Conservation (phyloP, 139 green algal species). For the Pseudopediastrum boryanum region DNA sequence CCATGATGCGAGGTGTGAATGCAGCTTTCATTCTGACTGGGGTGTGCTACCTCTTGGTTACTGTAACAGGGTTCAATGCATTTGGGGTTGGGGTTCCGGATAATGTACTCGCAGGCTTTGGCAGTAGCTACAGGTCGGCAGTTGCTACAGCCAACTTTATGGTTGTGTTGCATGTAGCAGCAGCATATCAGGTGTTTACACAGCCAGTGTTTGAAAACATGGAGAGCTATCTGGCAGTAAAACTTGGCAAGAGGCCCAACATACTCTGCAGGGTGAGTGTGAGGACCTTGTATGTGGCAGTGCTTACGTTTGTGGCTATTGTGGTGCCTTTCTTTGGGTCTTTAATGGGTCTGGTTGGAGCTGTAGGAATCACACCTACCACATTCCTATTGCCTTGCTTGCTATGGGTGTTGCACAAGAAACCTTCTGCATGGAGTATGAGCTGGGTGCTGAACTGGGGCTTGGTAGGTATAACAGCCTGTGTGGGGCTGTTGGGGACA, state of each 20-base stretch:
- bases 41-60: constrained; percentile 17
- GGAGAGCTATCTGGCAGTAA: too few species aligned
- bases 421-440: background rate
- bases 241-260: too few species aligned
- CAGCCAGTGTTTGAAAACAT: constrained; percentile 36
- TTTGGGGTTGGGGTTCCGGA: constrained; percentile 13
- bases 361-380: background rate
- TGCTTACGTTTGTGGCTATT: too few species aligned
- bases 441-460: background rate
- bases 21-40: constrained; percentile 29
- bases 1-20: constrained; percentile 42
- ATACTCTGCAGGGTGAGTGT: too few species aligned
- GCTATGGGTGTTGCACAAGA: background rate
- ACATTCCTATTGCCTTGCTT: background rate
- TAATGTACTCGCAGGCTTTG: constrained; percentile 40
- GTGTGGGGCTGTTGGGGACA: background rate
- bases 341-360: too few species aligned
- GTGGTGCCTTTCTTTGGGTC: too few species aligned
- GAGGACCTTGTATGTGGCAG: too few species aligned
- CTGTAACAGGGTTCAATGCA: constrained; percentile 24
- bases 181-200: constrained; percentile 43
- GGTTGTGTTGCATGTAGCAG: constrained; percentile 39
- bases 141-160: background rate
- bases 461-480: background rate
- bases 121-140: background rate